A percentile compares a stretch with the other conserved stretches of the same genome.
Evolutionary conservation across 1,284 basidiomycete genomes (phyloP).

Genomic region (Inonotus hispidus): DNA sequence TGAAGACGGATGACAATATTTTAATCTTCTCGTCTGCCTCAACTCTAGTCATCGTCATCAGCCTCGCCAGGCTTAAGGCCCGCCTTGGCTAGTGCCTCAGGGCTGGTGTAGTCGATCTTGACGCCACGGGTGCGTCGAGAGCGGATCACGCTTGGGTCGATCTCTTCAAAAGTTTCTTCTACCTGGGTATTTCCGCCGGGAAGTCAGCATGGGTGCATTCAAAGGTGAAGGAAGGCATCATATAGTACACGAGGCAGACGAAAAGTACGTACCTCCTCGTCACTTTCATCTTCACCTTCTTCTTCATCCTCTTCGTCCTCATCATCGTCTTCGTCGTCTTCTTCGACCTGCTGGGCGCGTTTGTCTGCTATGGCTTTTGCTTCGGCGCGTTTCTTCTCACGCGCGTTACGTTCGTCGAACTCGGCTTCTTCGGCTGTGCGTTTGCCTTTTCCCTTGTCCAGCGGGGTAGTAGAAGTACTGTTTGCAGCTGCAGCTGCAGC

Average conservation of each 20-base stretch:
- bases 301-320: constrained; percentile 17
- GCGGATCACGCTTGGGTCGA: constrained; percentile 15
- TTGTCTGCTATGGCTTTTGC: background rate
- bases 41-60: constrained; percentile 15
- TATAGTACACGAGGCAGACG: background rate
- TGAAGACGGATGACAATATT: background rate
- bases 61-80: constrained; percentile 14
- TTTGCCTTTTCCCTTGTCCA: constrained; percentile 19
- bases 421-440: constrained; percentile 16
- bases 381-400: constrained; percentile 2
- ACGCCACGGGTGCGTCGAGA: constrained; percentile 15
- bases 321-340: constrained; percentile 9
- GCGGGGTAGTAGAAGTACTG: too few relatives aligned
- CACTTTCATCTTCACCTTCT: constrained; percentile 15
- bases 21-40: background rate
- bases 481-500: too few relatives aligned
- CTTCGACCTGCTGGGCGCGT: constrained; percentile 1
- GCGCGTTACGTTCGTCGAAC: constrained; percentile 9
- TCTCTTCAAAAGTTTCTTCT: constrained; percentile 16
- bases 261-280: constrained; percentile 8
- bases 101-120: constrained; percentile 19
- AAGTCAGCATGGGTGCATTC: background rate
- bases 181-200: background rate
- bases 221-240: background rate
- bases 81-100: constrained; percentile 17